These are phyloP conservation scores for Bretschneidera sinensis DNA, from an alignment of 345 rosid species.

Conservation along the genomic window DNA sequence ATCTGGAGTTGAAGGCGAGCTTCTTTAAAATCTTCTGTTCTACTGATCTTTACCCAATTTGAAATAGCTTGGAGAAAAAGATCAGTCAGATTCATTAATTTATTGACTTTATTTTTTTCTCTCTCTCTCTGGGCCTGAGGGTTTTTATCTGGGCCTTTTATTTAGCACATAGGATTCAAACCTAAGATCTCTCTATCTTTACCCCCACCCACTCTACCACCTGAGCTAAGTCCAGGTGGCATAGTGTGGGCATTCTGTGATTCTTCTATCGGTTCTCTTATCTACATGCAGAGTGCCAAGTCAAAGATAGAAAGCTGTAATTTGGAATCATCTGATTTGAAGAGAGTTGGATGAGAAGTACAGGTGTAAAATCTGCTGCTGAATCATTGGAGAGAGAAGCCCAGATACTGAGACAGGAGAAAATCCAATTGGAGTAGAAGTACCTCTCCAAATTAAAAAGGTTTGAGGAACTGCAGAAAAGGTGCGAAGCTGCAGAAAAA, in stretches of 20 bases:
- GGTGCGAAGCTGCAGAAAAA: slow-evolving; percentile 19
- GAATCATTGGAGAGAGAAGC: slow-evolving; percentile 28
- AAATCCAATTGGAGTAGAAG: slow-evolving; percentile 31
- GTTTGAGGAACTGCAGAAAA: slow-evolving; percentile 22
- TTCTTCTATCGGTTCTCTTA: background rate
- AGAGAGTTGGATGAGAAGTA: slow-evolving; percentile 24
- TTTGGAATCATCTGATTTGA: slow-evolving; percentile 26
- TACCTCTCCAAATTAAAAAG: slow-evolving; percentile 22
- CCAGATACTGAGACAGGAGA: slow-evolving; percentile 20
- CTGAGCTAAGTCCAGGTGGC: background rate
- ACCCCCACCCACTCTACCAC: background rate
- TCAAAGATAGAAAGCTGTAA: slow-evolving; percentile 26
- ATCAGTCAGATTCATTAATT: background rate
- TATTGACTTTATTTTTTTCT: too few species aligned
- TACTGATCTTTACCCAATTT: background rate
- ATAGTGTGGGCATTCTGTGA: background rate
- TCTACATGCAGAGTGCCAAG: slow-evolving; percentile 29
- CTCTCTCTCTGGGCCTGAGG: background rate
- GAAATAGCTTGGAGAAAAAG: background rate
- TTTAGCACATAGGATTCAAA: background rate
- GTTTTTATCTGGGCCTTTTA: background rate
- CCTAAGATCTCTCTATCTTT: background rate
- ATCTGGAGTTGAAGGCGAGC: slow-evolving; percentile 33
- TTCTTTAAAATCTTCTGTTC: background rate
- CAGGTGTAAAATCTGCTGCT: slow-evolving; percentile 18